Base-by-base conservation (phyloP, 306 rosid genomes). In the Phaseolus lunatus region DNA sequence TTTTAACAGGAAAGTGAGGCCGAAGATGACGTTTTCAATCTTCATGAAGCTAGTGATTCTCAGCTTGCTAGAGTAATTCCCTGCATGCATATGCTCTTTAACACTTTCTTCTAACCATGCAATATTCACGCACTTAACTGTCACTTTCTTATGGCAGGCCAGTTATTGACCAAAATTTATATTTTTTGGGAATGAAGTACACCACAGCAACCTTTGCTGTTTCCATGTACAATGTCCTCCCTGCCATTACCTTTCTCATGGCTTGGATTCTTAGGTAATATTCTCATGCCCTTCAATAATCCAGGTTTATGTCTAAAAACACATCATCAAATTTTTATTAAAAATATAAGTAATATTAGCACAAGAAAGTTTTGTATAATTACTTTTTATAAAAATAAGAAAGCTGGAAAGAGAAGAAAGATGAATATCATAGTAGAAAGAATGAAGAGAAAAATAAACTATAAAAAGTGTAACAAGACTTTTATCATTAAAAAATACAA, bases 161-260 rank as follows among this genome's bases (percentile, higher is more conserved):
- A 7, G 97, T 95, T 7, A 86, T 95, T 63, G 99, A 92, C 24
- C 99, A 95, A 77, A 95, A 92, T 83, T 83, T 95, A 16, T 92
- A 87, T 50, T 92, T 78, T 82, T 18, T 89, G 86, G 99, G 99
- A 71, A 88, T 92, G 97, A 95, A 87, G 84, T 89, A 92, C 89
- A 95, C 99, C 64, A 89, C 97, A 53, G 99, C 99, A 75, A 92
- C 99, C n/a, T 95, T 90, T 80, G 99, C 97, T 7, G 89, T 91
- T 1, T 83, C 99, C 64, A 92, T 92, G 97, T 56, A 64, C 85
- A 95, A 95, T 66, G 82, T 95, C 74, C 96, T 95, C 59, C 99
- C 99, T 2, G 97, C 97, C 83, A 81, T 95, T 49, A 87, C 99
- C 64, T 95, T 95, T 73, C 3, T 90, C 52, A 84, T 95, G 97